Conservation (phyloP, 2,329 filamentous ascomycete species). For the Verruconis gallopava region DNA sequence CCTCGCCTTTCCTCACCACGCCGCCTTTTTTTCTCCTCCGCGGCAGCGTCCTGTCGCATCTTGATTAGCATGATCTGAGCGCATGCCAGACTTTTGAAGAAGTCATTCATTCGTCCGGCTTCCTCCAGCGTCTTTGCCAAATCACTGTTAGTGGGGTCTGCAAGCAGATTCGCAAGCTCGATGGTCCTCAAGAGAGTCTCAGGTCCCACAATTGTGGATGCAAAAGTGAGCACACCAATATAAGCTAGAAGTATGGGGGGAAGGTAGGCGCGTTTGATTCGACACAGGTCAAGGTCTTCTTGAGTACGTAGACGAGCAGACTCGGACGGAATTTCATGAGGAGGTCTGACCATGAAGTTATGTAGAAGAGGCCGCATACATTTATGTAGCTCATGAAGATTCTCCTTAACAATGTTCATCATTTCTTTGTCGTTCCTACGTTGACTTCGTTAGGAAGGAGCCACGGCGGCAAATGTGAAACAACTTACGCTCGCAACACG, state of each 20-base stretch:
- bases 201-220: conserved; percentile 59
- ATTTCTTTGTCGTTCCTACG: background rate
- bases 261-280: conserved; percentile 65
- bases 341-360: conserved; percentile 3
- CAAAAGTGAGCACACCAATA: conserved; percentile 66
- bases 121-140: conserved; percentile 52
- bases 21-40: conserved; percentile 1
- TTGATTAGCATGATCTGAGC: background rate
- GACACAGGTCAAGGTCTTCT: background rate
- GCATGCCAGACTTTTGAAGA: conserved; percentile 41
- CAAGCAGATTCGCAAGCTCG: conserved; percentile 67
- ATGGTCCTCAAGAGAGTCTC: conserved; percentile 73
- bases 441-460: background rate
- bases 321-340: conserved; percentile 2
- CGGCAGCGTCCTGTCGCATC: conserved; percentile 3
- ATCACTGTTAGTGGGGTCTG: conserved; percentile 46
- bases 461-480: background rate
- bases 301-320: background rate
- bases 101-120: conserved; percentile 57
- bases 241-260: conserved; percentile 80
- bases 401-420: background rate
- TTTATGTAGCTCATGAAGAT: conserved; percentile 1
- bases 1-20: conserved; percentile 2
- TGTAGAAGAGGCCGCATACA: background rate
- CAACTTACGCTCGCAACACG: conserved; percentile 13